Conservation (phyloP, 805 yeast species). For the Lipomyces anomalus region DNA sequence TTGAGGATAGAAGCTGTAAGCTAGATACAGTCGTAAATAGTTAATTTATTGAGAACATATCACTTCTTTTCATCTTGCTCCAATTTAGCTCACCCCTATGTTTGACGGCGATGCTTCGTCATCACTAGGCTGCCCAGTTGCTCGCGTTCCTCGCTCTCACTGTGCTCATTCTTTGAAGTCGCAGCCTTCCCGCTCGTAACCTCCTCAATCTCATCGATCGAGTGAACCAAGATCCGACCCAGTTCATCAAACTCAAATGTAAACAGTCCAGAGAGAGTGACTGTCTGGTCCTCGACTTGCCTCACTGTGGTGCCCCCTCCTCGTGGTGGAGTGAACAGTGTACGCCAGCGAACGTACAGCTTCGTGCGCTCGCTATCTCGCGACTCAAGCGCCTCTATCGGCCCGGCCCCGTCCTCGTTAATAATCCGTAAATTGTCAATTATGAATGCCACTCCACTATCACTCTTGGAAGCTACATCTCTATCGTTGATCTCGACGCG, state of each 20-base stretch:
- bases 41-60: too few relatives aligned
- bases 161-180: not conserved
- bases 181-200: not conserved
- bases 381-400: not conserved
- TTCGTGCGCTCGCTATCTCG: not conserved
- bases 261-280: conserved; percentile 15
- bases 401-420: not conserved
- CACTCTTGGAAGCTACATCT: too few relatives aligned
- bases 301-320: not conserved
- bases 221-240: conserved; percentile 19
- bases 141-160: too few relatives aligned
- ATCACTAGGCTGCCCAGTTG: not conserved
- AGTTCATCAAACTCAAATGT: conserved; percentile 19
- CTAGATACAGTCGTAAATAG: too few relatives aligned
- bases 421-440: not conserved
- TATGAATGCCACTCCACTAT: not conserved
- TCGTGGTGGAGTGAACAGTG: not conserved
- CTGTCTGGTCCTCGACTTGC: not conserved
- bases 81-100: too few relatives aligned
- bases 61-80: not conserved
- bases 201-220: conserved; percentile 21
- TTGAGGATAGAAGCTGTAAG: too few relatives aligned
- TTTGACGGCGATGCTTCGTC: too few relatives aligned
- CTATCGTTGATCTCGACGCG: not conserved
- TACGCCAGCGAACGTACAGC: not conserved